These are phyloP conservation scores for Paecilomyces sp. DNA, from an alignment of 2,329 filamentous ascomycete genomes.

Conservation along the genomic window DNA sequence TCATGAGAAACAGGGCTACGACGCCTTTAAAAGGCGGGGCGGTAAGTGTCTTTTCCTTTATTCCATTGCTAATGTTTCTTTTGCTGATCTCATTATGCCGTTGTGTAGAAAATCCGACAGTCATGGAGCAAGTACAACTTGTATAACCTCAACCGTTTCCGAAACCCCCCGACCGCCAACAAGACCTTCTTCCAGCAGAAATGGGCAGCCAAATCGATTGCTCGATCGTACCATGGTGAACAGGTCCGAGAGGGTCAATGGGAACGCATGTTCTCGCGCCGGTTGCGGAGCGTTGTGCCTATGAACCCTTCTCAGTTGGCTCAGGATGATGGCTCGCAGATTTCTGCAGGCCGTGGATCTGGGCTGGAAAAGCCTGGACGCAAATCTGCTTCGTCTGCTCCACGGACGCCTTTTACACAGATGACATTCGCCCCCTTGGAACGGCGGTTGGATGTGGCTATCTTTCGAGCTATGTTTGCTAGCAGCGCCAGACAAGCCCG, in stretches of 20 bases:
- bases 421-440: conserved; percentile 94
- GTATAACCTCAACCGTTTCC: conserved; percentile 68
- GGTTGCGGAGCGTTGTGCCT: conserved; percentile 72
- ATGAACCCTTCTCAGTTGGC: conserved; percentile 81
- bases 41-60: conserved; percentile 18
- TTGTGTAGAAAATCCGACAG: conserved; percentile 74
- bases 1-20: conserved; percentile 40
- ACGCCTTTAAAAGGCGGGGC: conserved; percentile 31
- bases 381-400: conserved; percentile 15
- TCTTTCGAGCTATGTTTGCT: conserved; percentile 89
- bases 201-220: conserved; percentile 80
- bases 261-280: conserved; percentile 83
- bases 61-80: not conserved
- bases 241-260: conserved; percentile 89
- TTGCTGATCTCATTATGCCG: conserved; percentile 4
- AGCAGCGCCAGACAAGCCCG: conserved; percentile 88
- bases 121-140: conserved; percentile 98
- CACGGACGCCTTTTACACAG: conserved; percentile 77
- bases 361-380: conserved; percentile 45
- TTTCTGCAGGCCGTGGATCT: conserved; percentile 75
- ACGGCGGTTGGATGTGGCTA: conserved; percentile 83
- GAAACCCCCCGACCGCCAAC: conserved; percentile 35
- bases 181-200: conserved; percentile 96
- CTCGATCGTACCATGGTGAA: conserved; percentile 88
- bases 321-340: conserved; percentile 69